Evolutionary conservation across 306 rosid species (phyloP).

Genomic region (Prunus kanzakura): DNA sequence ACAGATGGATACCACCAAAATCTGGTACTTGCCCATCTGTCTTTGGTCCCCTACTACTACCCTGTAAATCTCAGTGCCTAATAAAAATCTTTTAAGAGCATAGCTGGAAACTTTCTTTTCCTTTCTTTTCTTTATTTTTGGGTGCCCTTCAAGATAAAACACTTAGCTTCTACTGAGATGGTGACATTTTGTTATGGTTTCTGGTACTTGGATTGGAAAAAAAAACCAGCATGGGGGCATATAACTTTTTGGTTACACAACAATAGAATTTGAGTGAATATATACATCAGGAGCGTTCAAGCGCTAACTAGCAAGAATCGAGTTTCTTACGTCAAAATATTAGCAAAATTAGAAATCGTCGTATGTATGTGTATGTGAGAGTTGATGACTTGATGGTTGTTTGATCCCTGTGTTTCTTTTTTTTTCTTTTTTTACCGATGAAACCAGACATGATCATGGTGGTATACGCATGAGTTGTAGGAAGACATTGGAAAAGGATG

Average conservation of each 20-base stretch:
- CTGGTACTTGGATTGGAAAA: conserved; percentile 14
- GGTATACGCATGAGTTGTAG: too few relatives aligned
- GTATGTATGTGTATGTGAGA: too few relatives aligned
- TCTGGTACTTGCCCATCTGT: conserved; percentile 42
- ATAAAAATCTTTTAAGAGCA: conserved; percentile 17
- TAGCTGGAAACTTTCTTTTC: conserved; percentile 45
- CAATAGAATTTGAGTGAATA: not conserved
- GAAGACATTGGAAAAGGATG: not conserved
- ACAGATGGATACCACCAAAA: conserved; percentile 42
- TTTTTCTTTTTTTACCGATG: too few relatives aligned
- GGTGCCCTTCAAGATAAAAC: not conserved
- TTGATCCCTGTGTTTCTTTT: too few relatives aligned
- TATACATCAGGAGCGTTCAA: not conserved
- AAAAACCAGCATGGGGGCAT: too few relatives aligned
- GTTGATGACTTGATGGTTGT: too few relatives aligned
- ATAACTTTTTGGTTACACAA: not conserved
- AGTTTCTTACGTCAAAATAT: too few relatives aligned
- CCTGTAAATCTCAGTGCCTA: conserved; percentile 46
- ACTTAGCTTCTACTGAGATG: conserved; percentile 18
- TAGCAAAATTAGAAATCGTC: too few relatives aligned
- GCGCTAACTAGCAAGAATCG: too few relatives aligned
- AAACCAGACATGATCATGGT: too few relatives aligned
- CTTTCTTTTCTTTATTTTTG: not conserved
- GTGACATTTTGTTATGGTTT: conserved; percentile 41
- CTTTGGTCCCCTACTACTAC: conserved; percentile 59